Evolutionary conservation across 345 rosid genomes (phyloP).

Genomic region (Sisymbrium altissimum): DNA sequence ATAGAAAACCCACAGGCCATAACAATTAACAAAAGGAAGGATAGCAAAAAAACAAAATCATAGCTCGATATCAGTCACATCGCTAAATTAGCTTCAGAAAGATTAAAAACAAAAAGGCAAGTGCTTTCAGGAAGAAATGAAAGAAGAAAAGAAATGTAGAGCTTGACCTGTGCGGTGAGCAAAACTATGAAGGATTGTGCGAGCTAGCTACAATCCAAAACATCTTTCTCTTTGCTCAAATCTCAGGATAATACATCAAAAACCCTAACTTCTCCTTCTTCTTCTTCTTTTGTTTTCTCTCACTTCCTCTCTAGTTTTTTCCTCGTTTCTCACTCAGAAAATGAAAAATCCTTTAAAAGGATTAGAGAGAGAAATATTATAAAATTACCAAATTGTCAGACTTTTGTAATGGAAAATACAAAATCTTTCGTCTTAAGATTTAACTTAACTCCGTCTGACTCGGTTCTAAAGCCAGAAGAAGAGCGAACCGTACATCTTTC

Average conservation of each 20-base stretch:
- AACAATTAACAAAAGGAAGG: background rate
- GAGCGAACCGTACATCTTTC: background rate
- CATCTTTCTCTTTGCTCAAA: slow-evolving; percentile 20
- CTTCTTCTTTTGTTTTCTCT: background rate
- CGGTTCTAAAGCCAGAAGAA: slow-evolving; percentile 19
- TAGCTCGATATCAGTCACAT: slow-evolving; percentile 4
- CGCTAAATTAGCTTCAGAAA: background rate
- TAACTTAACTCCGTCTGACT: slow-evolving; percentile 25
- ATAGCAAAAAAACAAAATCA: background rate
- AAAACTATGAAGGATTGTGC: background rate
- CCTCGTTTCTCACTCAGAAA: slow-evolving; percentile 15
- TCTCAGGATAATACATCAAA: slow-evolving; percentile 21
- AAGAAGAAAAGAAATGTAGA: background rate
- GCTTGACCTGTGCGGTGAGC: background rate
- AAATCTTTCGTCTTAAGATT: slow-evolving; percentile 9
- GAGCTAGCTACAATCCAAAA: background rate
- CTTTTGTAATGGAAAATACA: slow-evolving; percentile 8
- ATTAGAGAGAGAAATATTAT: background rate
- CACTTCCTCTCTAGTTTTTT: slow-evolving; percentile 23
- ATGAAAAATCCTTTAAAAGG: background rate
- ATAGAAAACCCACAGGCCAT: background rate
- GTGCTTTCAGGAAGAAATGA: background rate
- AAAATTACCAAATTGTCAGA: slow-evolving; percentile 19
- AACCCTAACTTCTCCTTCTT: slow-evolving; percentile 16
- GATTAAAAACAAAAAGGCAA: background rate